Evolutionary conservation across 2,329 filamentous ascomycete genomes (phyloP), one percentile per base, ranked within the genome.

Genomic region (Pseudogymnoascus sp.): DNA sequence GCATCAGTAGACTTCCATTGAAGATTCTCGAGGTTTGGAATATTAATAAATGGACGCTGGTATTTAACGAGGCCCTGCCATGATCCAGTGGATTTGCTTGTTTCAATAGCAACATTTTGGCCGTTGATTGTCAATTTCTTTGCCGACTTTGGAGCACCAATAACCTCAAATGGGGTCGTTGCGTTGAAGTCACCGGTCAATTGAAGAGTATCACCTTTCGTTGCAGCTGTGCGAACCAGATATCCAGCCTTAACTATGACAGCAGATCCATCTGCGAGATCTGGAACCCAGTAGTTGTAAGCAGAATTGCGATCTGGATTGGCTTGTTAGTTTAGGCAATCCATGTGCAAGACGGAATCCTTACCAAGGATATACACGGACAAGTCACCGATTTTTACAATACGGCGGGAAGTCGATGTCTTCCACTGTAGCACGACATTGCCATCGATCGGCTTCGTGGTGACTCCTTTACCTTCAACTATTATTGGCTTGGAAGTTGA

Each of bases 181-280:
- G 78, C 72, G 67, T 92, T 92, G 66, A 92, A 79, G 68, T 92
- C 89, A 2, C 86, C 89, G 3, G 81, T 83, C 2, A 92, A 71
- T 5, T 80, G 76, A 7, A 92, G 77, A 1, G 79, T 78, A 11
- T 75, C 76, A 1, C 79, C 82, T 4, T 80, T 68, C 0, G 87
- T 70, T 1, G 78, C 77, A 0, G 84, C 84, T 0, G 81, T 84
- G 7, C 87, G 82, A 41, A 88, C 70, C 0, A 89, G 77, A 66
- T 89, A 87, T 22, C 83, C 82, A 0, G 80, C 85, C 58, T 85
- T 83, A 58, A 86, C 71, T 36, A 89, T 83, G 28, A 87, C 77
- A 55, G 49, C 49, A 33, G 49, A 55, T 22, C 49, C 70, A 1
- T 70, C 73, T 1, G 77, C 76, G 0, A 82, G 64, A 35, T 85